These are phyloP conservation scores for Mollisia scopiformis DNA, from an alignment of 2,329 filamentous ascomycete species.

Conservation along the genomic window DNA sequence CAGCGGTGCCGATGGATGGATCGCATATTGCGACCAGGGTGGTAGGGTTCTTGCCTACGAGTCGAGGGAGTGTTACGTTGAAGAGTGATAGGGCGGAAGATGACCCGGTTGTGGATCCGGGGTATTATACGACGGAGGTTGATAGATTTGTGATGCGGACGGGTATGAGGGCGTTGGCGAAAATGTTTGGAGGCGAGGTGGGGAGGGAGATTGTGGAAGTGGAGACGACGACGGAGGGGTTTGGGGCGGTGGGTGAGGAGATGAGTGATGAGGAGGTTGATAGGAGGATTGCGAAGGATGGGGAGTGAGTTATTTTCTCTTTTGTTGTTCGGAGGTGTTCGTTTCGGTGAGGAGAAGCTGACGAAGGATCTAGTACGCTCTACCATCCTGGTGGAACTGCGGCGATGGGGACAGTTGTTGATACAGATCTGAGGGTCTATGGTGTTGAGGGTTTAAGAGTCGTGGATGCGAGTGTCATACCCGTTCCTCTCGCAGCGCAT, in stretches of 20 bases:
- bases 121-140: constrained; percentile 16
- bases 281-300: not conserved
- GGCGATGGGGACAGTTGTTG: constrained; percentile 1
- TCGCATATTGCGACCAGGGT: constrained; percentile 9
- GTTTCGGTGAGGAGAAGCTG: not conserved
- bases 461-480: not conserved
- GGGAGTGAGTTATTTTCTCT: not conserved
- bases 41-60: constrained; percentile 14
- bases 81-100: constrained; percentile 1
- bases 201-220: constrained; percentile 31
- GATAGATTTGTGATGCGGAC: constrained; percentile 16
- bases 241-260: not conserved
- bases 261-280: not conserved
- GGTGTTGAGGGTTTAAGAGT: not conserved
- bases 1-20: constrained; percentile 14
- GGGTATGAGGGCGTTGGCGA: not conserved
- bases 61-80: constrained; percentile 17
- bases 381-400: not conserved
- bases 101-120: constrained; percentile 19
- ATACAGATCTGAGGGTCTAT: not conserved
- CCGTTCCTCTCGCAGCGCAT: not conserved
- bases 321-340: not conserved
- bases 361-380: not conserved
- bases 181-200: not conserved
- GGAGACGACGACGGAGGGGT: not conserved